A percentile compares a stretch with the other conserved stretches of the same genome.
phyloP scores from a whole-genome alignment of 176 grass and related monocot species.

The maize (Zea mays) region DNA sequence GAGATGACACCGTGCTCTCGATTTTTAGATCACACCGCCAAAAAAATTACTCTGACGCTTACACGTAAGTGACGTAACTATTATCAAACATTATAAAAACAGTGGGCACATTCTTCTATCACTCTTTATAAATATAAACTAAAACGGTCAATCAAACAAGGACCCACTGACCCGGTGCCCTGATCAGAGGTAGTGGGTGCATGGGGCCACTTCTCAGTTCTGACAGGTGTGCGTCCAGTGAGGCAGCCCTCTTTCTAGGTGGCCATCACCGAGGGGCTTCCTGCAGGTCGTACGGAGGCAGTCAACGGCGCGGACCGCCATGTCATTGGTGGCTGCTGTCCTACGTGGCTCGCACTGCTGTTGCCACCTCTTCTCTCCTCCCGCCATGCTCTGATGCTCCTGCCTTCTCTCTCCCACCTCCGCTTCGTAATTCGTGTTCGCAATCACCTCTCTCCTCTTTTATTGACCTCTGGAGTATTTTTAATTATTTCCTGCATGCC shows the following conservation, averaged over 20 bases:
- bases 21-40: no score
- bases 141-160: conserved; percentile 38
- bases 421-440: conserved; percentile 1
- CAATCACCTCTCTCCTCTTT: conserved; percentile 57
- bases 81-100: no score
- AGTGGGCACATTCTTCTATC: no score
- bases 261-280: background rate
- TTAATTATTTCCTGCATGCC: conserved; percentile 16
- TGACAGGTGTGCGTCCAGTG: conserved; percentile 28
- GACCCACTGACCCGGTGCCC: conserved; percentile 32
- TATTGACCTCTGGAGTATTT: conserved; percentile 39
- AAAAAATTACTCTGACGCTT: no score
- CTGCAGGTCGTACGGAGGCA: conserved; percentile 46
- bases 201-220: conserved; percentile 28
- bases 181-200: conserved; percentile 38
- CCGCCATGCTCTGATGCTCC: background rate
- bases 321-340: conserved; percentile 33
- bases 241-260: background rate
- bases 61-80: no score
- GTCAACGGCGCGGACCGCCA: conserved; percentile 68
- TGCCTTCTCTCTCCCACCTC: no score
- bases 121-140: no score
- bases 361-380: conserved; percentile 7
- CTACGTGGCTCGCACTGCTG: conserved; percentile 45
- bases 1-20: no score